Percentiles rank a stretch among this genome's conserved stretches.
Evolutionary conservation across 805 yeast species (phyloP).

Genomic region (Cyberlindnera americana): DNA sequence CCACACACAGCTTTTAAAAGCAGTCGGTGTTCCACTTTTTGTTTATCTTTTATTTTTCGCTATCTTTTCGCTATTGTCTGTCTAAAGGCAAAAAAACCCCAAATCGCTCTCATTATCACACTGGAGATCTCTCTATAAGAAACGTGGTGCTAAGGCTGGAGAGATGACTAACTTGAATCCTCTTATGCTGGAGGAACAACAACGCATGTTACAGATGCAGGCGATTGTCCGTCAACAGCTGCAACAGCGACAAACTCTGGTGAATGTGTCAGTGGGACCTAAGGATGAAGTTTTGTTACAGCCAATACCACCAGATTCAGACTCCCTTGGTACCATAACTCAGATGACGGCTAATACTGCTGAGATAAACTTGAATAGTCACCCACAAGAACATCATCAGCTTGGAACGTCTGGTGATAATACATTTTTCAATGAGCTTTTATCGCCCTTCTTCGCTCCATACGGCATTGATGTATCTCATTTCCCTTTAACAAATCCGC

Average conservation of each 20-base stretch:
- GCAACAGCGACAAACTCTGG: constrained; percentile 2
- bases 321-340: neutral
- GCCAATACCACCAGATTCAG: neutral
- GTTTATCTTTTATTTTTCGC: no score
- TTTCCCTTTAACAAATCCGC: constrained; percentile 43
- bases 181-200: constrained; percentile 10
- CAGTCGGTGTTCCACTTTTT: no score
- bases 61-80: no score
- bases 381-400: neutral
- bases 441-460: constrained; percentile 42
- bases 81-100: no score
- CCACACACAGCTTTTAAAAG: no score
- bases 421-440: constrained; percentile 29
- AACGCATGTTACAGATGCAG: constrained; percentile 11
- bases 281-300: neutral
- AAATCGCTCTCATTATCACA: no score
- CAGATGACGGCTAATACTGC: neutral
- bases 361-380: neutral
- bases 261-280: neutral
- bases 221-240: constrained; percentile 9
- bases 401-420: constrained; percentile 10
- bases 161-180: constrained; percentile 6
- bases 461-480: constrained; percentile 42
- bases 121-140: no score
- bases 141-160: no score